phyloP scores from a whole-genome alignment of 2,329 filamentous ascomycete species.

The Trichoderma harzianum region DNA sequence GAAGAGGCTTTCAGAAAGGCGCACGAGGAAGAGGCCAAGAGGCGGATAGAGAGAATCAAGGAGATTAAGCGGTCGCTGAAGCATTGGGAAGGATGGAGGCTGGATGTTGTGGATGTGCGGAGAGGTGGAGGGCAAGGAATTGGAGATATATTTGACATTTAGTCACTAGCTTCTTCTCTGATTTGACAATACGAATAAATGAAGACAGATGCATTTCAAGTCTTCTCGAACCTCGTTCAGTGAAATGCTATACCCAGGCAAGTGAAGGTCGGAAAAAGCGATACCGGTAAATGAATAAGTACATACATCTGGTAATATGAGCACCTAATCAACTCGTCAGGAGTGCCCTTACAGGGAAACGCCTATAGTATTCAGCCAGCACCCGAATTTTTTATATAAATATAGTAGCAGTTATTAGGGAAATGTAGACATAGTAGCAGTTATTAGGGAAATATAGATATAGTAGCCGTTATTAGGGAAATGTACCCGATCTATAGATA shows the following conservation, averaged over 20 bases:
- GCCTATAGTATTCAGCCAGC: no score
- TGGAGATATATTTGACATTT: constrained; percentile 64
- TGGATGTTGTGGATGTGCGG: constrained; percentile 61
- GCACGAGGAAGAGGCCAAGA: constrained; percentile 59
- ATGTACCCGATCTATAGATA: no score
- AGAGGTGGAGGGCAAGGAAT: constrained; percentile 56
- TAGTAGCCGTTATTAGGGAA: no score
- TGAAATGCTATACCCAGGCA: not conserved
- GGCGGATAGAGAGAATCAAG: constrained; percentile 59
- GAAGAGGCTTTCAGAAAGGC: constrained; percentile 63
- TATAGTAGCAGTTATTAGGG: no score
- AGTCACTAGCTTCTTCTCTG: not conserved
- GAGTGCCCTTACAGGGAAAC: no score
- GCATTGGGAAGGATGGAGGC: constrained; percentile 65
- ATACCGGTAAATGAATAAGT: no score
- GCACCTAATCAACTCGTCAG: no score
- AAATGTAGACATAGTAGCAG: no score
- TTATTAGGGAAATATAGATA: no score
- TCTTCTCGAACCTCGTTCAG: not conserved
- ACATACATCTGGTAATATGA: no score
- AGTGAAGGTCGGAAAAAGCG: no score
- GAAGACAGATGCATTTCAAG: not conserved
- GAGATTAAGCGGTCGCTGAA: constrained; percentile 61
- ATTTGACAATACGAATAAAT: not conserved
- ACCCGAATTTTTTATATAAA: no score